Conservation (phyloP, 345 rosid species). For the Aquilaria sinensis region DNA sequence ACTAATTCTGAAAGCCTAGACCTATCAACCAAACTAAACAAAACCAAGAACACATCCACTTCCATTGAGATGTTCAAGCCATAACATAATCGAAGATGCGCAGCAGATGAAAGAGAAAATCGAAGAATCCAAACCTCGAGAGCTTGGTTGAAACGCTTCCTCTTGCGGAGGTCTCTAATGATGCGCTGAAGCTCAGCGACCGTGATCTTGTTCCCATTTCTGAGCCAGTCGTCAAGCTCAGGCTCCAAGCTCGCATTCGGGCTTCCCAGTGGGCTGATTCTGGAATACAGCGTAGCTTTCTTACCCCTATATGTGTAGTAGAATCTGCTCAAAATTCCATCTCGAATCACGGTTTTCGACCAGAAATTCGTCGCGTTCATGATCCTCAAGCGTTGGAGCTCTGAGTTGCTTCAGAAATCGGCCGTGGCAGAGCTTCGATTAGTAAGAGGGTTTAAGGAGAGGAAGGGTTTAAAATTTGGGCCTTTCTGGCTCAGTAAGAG, state of each 20-base stretch:
- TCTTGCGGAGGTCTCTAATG: constrained; percentile 70
- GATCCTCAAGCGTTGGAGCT: constrained; percentile 7
- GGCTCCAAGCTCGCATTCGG: constrained; percentile 49
- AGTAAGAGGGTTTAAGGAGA: too few species aligned
- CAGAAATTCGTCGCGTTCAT: constrained; percentile 18
- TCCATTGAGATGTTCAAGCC: not conserved
- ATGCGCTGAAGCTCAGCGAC: constrained; percentile 81
- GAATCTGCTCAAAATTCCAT: constrained; percentile 24
- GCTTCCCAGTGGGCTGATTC: constrained; percentile 72
- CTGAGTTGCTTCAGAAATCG: too few species aligned
- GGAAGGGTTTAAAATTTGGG: not conserved
- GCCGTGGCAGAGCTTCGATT: too few species aligned
- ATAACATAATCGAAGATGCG: not conserved
- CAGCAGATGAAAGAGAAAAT: not conserved
- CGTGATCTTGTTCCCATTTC: constrained; percentile 49
- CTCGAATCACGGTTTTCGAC: constrained; percentile 27
- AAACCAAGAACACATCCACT: too few species aligned
- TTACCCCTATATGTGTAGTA: constrained; percentile 58
- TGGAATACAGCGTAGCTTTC: constrained; percentile 58
- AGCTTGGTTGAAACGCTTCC: constrained; percentile 77
- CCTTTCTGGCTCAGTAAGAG: too few species aligned
- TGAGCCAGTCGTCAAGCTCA: constrained; percentile 73
- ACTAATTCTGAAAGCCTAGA: too few species aligned
- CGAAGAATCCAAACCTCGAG: constrained; percentile 46
- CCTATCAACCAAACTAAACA: too few species aligned